Base-by-base conservation (phyloP, 768 basidiomycete genomes). In the Plicaturopsis crispa region DNA sequence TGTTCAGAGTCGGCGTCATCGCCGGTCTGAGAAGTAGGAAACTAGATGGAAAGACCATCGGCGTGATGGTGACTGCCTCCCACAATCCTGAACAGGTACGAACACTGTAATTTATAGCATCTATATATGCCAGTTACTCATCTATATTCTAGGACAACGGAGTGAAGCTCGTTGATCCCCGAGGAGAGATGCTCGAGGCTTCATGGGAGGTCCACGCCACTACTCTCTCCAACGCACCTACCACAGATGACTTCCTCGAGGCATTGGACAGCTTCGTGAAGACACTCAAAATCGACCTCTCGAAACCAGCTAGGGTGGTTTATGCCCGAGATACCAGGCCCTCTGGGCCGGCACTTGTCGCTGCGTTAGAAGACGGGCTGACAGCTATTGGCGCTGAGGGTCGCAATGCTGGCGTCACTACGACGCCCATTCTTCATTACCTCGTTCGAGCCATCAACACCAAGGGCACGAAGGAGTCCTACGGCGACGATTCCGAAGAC, bases 31-130 rank as follows among this genome's bases (percentile, higher is more conserved):
- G 96, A 41, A 97, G 92, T 64, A 96, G 84, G 67, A 81, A 78
- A 46, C 70, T 92, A n/a, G 82, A 84, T 54, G 91, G 96, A 19
- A 84, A 81, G 55, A 83, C 81, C 18, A 85, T 99, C 50, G 96
- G 96, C 12, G 88, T 98, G 16, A 98, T 99, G 96, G 83, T 99
- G 55, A 99, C 96, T 24, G 96, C 96, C 2, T 94, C 91, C n/a
- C 96, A 99, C 62, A 99, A 99, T 57, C 94, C 96, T n/a, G 93
- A 93, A 56, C 73, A 78, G 54, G 93, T 92, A 52, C 47, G 74
- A 31, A 19, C 10, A 28, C 14, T 53, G n/a, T 36, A 31, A 24
- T 44, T 34, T 36, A 28, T 28, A 28, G 8, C 10, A 28, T 28
- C 26, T 28, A 8, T 28, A 14, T 28, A 14, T 8, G 14, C 26